These are phyloP conservation scores for Ramalina peruviana DNA, from an alignment of 495 filamentous ascomycete species.

Conservation along the genomic window DNA sequence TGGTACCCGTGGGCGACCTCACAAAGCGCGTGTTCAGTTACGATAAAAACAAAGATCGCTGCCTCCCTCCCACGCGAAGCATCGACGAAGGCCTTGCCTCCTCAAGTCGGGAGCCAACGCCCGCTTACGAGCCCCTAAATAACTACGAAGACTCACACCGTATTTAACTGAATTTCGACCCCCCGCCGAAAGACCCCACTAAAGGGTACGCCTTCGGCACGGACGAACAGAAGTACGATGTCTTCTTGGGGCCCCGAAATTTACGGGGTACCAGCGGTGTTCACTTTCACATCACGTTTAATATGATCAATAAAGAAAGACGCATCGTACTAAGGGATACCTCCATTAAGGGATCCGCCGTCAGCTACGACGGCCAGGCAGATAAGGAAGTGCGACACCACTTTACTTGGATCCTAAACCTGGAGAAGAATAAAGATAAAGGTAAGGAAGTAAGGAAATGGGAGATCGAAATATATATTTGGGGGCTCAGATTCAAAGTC, in stretches of 20 bases:
- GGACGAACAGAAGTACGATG: background rate
- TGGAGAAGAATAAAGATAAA: constrained; percentile 21
- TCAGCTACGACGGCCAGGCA: constrained; percentile 60
- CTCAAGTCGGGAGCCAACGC: too few relatives aligned
- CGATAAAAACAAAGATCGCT: too few relatives aligned
- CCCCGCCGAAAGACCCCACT: background rate
- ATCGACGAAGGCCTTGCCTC: too few relatives aligned
- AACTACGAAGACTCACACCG: too few relatives aligned
- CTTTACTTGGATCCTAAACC: background rate
- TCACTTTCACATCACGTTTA: background rate
- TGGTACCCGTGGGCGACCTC: too few relatives aligned
- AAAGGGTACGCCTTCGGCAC: background rate
- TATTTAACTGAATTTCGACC: constrained; percentile 1
- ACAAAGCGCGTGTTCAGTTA: too few relatives aligned
- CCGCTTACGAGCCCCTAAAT: too few relatives aligned
- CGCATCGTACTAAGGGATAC: constrained; percentile 48
- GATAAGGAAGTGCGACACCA: constrained; percentile 4
- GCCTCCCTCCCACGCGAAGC: too few relatives aligned
- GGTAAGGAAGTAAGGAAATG: constrained; percentile 51
- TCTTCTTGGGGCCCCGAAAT: background rate
- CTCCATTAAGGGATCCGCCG: constrained; percentile 65
- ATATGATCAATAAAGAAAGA: background rate
- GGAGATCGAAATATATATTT: constrained; percentile 45
- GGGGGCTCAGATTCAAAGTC: constrained; percentile 46
- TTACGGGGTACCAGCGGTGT: background rate